Percentiles rank a stretch among this genome's conserved stretches.
phyloP scores from a whole-genome alignment of 148 eudicot genomes.

The Polygonum maritimum region DNA sequence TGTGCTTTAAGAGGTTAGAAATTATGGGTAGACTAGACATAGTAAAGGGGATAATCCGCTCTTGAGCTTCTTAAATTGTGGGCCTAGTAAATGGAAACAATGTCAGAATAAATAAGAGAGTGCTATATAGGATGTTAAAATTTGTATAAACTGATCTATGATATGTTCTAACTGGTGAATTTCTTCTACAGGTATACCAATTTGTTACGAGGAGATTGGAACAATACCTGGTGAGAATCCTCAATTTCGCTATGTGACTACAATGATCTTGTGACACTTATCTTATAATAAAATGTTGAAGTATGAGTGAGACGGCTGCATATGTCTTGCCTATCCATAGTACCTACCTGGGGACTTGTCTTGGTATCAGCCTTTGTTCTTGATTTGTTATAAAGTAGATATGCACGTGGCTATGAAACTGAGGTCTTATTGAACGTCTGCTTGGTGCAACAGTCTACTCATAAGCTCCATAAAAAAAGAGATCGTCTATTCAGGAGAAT shows the following conservation, averaged over 20 bases:
- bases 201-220: constrained; percentile 91
- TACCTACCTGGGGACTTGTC: neutral
- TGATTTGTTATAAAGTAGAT: no score
- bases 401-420: neutral
- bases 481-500: neutral
- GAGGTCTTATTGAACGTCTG: neutral
- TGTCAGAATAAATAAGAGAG: neutral
- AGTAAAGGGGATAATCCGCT: neutral
- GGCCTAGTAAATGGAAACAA: neutral
- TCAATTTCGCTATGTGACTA: neutral
- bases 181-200: constrained; percentile 61
- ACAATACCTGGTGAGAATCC: constrained; percentile 68
- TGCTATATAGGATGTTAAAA: neutral
- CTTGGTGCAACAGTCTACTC: neutral
- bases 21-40: neutral
- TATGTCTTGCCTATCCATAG: neutral
- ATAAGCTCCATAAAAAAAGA: neutral
- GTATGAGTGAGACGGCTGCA: neutral
- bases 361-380: no score
- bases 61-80: neutral
- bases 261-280: neutral
- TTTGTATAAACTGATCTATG: neutral
- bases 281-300: neutral
- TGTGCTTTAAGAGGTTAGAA: neutral
- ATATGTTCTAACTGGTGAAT: constrained; percentile 2